Conservation (phyloP, 768 basidiomycete genomes). For the Cystoderma amianthinum region DNA sequence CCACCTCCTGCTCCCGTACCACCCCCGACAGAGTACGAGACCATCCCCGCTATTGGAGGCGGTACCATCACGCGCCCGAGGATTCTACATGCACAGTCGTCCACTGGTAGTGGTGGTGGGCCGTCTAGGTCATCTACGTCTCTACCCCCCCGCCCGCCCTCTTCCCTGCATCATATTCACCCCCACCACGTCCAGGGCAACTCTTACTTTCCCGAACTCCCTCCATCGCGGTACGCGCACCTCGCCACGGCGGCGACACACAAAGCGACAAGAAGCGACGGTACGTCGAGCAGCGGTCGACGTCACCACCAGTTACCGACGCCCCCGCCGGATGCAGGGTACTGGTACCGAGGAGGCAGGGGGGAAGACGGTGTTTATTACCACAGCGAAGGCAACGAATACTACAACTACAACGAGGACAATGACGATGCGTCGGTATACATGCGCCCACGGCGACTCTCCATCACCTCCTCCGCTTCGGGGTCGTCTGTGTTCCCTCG, state of each 20-base stretch:
- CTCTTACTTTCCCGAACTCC: conserved; percentile 1
- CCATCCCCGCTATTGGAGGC: conserved; percentile 88
- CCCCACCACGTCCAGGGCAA: conserved; percentile 7
- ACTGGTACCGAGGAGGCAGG: no score
- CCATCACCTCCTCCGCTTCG: conserved; percentile 29
- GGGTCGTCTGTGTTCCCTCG: no score
- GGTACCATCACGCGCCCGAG: conserved; percentile 83
- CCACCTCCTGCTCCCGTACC: conserved; percentile 36
- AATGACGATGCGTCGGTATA: conserved; percentile 12
- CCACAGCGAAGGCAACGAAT: no score
- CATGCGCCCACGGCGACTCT: conserved; percentile 25
- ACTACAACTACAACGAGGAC: conserved; percentile 2
- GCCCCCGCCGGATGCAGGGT: no score
- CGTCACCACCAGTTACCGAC: no score
- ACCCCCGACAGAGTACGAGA: conserved; percentile 65
- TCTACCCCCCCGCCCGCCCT: conserved; percentile 8
- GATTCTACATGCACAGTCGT: conserved; percentile 77
- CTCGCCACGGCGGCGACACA: no score
- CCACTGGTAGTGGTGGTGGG: no score
- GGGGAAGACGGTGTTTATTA: no score
- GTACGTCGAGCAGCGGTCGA: no score
- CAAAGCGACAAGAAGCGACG: no score
- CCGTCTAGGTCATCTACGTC: no score
- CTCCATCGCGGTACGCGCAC: no score
- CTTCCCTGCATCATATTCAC: conserved; percentile 5